Base-by-base conservation (phyloP, 768 basidiomycete genomes). In the Neoboletus subvelutipes region DNA sequence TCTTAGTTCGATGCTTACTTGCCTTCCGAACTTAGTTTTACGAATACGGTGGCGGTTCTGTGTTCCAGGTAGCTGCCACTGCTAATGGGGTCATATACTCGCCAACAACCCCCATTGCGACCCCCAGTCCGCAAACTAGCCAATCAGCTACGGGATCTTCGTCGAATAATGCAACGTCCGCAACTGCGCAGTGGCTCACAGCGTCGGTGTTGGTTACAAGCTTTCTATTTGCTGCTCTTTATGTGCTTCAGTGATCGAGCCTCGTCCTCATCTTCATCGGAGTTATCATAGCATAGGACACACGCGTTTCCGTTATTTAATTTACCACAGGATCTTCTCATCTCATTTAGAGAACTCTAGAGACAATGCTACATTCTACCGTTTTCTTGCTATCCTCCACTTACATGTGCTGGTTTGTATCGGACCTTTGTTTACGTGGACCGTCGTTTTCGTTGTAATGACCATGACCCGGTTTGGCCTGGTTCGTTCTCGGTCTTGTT, bases 401-500 rank as follows among this genome's bases (percentile, higher is more conserved):
- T 92, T 92, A 94, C 33, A 91, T 86, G 53, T 90, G 80, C n/a
- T 1, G 91, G 90, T 68, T 83, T 87, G 75, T 90, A 55, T 83
- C 80, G 73, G 75, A 62, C 73, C 78, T 60, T 64, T 70, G 59
- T 68, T 62, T 56, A 20, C 59, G 65, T 61, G 68, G 59, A 50
- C n/a, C 63, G 15, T 67, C 1, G 52, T 83, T 81, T 52, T 81
- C n/a, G n/a, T n/a, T n/a, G n/a, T n/a, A n/a, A n/a, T n/a, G n/a
- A n/a, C n/a, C n/a, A n/a, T n/a, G n/a, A n/a, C n/a, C n/a, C n/a
- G n/a, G n/a, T n/a, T n/a, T n/a, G n/a, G n/a, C n/a, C n/a, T n/a
- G n/a, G n/a, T n/a, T n/a, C n/a, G n/a, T n/a, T n/a, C n/a, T n/a
- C n/a, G n/a, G n/a, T n/a, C n/a, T n/a, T n/a, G n/a, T n/a, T n/a